Evolutionary conservation across 306 rosid species (phyloP), one percentile per base, ranked within the genome.

Genomic region (Senna tora): DNA sequence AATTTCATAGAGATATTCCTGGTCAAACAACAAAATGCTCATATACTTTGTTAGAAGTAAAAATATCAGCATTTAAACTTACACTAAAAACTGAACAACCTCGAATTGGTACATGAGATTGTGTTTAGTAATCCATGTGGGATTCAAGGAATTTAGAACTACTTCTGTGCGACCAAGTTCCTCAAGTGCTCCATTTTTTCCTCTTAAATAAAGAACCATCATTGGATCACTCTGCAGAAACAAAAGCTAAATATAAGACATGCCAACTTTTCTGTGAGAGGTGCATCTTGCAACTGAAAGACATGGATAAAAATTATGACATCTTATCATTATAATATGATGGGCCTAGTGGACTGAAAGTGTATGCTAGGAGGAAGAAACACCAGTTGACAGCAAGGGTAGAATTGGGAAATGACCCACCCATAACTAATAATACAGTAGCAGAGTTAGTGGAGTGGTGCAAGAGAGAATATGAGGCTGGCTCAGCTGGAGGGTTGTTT

Each of bases 91-190:
- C 87, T 92, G 97, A 77, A 95, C 92, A 80, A 85, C 90, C 90
- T 91, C 96, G 62, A 95, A 95, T 54, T 91, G 93, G 79, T 85
- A 91, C 39, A 80, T 84, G 82, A 92, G 78, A 32, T 73, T 85
- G 65, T 86, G 92, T 75, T 86, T 95, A 42, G 84, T 77, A 78
- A 92, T 92, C 99, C 99, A 95, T 14, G 75, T 75, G 28, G 99
- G 99, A 83, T 85, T 84, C 72, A 89, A 73, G 43, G 99, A 89
- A 85, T 95, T 92, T 54, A 85, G 68, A 79, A 95, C 69, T 42
- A 91, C 96, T 87, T 95, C 99, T 2, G 99, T 95, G 71, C 99
- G 99, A 60, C 86, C 82, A 80, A 95, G 73, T 83, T 95, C 99
- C 73, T 78, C 79, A 42, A 95, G 87, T 69, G 81, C 85, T 75